Evolutionary conservation across 495 filamentous ascomycete species (phyloP).

Genomic region (Annulohypoxylon maeteangense): DNA sequence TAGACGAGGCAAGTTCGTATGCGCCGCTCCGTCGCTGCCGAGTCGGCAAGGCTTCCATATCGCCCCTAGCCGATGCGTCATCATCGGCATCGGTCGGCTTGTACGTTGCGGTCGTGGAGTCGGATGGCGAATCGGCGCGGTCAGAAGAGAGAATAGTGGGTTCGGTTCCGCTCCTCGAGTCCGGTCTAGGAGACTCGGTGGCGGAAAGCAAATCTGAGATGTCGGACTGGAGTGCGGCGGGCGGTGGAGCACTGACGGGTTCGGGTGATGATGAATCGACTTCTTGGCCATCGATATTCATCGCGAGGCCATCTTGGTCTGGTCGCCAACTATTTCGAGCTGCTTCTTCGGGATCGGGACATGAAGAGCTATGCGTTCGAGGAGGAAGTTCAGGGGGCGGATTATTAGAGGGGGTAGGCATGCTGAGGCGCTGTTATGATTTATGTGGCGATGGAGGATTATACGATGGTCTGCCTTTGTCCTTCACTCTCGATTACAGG

Average conservation of each 20-base stretch:
- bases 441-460: not conserved
- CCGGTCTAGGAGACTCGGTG: conserved; percentile 53
- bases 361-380: conserved; percentile 54
- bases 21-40: conserved; percentile 21
- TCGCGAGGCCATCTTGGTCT: conserved; percentile 44
- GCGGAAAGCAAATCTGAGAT: conserved; percentile 45
- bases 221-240: conserved; percentile 9
- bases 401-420: conserved; percentile 64
- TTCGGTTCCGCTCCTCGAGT: conserved; percentile 43
- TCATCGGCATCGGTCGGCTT: conserved; percentile 54
- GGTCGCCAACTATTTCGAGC: conserved; percentile 34
- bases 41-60: conserved; percentile 12
- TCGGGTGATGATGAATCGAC: conserved; percentile 37
- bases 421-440: conserved; percentile 35
- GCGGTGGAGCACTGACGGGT: conserved; percentile 30
- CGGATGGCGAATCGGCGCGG: conserved; percentile 38
- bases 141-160: conserved; percentile 32
- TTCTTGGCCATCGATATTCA: conserved; percentile 42
- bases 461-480: conserved; percentile 12
- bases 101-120: conserved; percentile 18
- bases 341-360: conserved; percentile 57
- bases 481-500: not conserved
- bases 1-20: conserved; percentile 35
- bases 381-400: conserved; percentile 53
- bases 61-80: conserved; percentile 33